Evolutionary conservation across 371 early-diverging fungal species (phyloP).

Genomic region (Coemansia sp.): DNA sequence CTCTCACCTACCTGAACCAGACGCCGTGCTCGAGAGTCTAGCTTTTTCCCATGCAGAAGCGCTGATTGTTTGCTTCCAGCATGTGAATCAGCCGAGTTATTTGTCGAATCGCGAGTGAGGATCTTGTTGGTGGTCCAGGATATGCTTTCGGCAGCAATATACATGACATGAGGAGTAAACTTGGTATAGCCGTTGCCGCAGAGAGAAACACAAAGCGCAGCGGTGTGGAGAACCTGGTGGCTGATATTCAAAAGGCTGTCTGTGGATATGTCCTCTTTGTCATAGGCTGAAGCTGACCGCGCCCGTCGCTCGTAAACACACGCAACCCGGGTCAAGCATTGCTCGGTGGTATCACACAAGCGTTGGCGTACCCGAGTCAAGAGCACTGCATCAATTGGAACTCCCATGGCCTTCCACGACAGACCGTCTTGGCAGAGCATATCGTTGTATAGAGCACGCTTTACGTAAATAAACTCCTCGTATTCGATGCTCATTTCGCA

Average conservation of each 20-base stretch:
- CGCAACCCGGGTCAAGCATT: constrained; percentile 31
- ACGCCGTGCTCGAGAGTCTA: constrained; percentile 40
- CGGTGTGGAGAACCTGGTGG: constrained; percentile 33
- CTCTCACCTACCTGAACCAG: constrained; percentile 31
- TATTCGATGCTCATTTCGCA: constrained; percentile 27
- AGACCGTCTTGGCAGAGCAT: constrained; percentile 33
- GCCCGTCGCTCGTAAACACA: constrained; percentile 34
- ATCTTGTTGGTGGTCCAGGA: constrained; percentile 26
- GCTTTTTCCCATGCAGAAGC: constrained; percentile 19
- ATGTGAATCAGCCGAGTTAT: not conserved
- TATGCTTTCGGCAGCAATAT: constrained; percentile 34
- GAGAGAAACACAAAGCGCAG: constrained; percentile 21
- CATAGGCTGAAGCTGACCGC: constrained; percentile 28
- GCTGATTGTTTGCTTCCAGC: not conserved
- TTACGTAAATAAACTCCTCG: constrained; percentile 31
- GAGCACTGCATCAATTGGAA: constrained; percentile 32
- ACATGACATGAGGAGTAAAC: constrained; percentile 32
- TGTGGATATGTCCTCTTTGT: constrained; percentile 21
- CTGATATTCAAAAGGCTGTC: constrained; percentile 26
- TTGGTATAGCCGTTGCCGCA: constrained; percentile 29
- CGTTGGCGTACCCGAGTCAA: constrained; percentile 30
- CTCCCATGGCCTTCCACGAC: constrained; percentile 37
- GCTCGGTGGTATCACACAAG: constrained; percentile 23
- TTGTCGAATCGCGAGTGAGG: not conserved
- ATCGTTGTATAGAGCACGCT: constrained; percentile 30